These are phyloP conservation scores for Deuterostichococcus epilithicus DNA, from an alignment of 139 green algal genomes.

Conservation along the genomic window DNA sequence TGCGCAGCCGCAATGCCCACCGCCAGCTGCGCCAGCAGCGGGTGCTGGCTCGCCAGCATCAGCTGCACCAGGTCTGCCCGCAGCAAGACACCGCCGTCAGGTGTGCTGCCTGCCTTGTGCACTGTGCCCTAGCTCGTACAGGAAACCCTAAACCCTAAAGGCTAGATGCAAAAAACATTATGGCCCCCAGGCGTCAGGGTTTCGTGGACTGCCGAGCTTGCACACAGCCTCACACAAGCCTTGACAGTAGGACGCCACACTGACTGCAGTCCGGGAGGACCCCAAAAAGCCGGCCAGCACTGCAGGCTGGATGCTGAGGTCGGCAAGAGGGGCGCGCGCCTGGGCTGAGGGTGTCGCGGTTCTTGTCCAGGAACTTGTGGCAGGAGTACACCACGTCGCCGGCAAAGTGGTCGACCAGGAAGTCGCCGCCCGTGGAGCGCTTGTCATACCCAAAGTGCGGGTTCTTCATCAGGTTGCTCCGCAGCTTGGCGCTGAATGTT, in stretches of 20 bases:
- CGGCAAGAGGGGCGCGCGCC: slow-evolving; percentile 34
- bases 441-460: slow-evolving; percentile 49
- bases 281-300: too few relatives aligned
- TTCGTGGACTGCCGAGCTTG: too few relatives aligned
- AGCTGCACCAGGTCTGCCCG: slow-evolving; percentile 75
- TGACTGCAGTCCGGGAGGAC: too few relatives aligned
- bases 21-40: slow-evolving; percentile 54
- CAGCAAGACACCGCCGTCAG: slow-evolving; percentile 37
- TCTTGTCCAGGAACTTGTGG: slow-evolving; percentile 76
- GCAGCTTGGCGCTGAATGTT: slow-evolving; percentile 44
- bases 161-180: too few relatives aligned
- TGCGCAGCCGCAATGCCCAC: slow-evolving; percentile 49
- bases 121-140: too few relatives aligned
- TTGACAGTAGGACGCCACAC: not conserved
- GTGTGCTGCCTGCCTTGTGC: too few relatives aligned
- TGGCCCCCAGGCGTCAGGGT: too few relatives aligned
- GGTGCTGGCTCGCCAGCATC: slow-evolving; percentile 38
- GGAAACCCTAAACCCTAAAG: too few relatives aligned
- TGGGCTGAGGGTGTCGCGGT: slow-evolving; percentile 68
- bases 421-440: slow-evolving; percentile 31
- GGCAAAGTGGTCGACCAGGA: slow-evolving; percentile 82
- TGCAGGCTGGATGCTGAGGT: not conserved
- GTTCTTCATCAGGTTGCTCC: slow-evolving; percentile 36
- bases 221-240: not conserved
- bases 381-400: slow-evolving; percentile 59